Base-by-base conservation (phyloP, 805 yeast species). In the Kluyveromyces aestuarii region DNA sequence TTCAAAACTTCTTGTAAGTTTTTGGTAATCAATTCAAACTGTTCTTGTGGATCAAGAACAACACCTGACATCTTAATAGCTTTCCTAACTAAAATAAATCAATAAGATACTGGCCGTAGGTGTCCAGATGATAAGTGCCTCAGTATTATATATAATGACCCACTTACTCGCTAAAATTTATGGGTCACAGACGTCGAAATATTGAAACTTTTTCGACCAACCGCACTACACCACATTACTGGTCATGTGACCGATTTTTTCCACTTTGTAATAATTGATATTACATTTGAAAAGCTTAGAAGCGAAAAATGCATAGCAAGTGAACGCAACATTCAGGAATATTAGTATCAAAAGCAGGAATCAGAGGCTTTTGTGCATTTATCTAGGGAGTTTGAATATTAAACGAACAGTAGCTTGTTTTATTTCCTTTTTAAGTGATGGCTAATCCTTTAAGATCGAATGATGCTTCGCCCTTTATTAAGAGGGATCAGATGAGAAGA, bases 1-100 rank as follows among this genome's bases (percentile, higher is more conserved):
- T 91, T 88, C 51, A 93, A 77, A 46, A 85, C 91, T 72, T 93
- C 99, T 69, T 93, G 98, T 51, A 93, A 78, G 63, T 83, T 82
- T 64, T 83, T 82, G 41, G 95, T 84, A 63, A 93, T 89, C 56
- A 88, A 75, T 37, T 78, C 76, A 72, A 72, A 85, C 59, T 84
- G 82, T 55, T 80, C 83, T 47, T 72, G 69, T 33, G 93, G 82
- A 52, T 74, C 78, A 17, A 61, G 58, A 21, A 59, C 44, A 5
- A 63, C 45, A 16, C 11, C 18, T 17, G 45, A 6, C 45, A 43
- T 43, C 39, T 43, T 8, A 37, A 37, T 6, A 37, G 11, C 11
- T 19, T n/a, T n/a, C 17, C 40, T 13, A 19, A 37, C n/a, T n/a
- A 6, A 4, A n/a, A 37, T 16, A 16, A 17, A 37, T 11, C 40